Evolutionary conservation across 805 yeast species (phyloP).

Genomic region (Metschnikowia lunata): DNA sequence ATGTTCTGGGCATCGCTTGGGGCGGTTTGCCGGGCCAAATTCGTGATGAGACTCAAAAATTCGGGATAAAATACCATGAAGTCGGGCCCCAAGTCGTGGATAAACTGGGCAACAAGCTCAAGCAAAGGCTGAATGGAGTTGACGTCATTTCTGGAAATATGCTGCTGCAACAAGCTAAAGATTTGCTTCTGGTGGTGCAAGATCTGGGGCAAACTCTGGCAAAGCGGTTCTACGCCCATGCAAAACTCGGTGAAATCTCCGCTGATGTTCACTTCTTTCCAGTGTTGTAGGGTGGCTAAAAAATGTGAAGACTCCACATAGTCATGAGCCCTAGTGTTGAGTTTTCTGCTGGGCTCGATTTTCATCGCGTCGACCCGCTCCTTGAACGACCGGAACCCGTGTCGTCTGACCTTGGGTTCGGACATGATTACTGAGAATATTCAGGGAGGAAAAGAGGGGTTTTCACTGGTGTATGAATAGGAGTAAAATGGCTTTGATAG

Average conservation of each 20-base stretch:
- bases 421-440: background rate
- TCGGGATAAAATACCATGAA: constrained; percentile 65
- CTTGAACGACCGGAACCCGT: constrained; percentile 69
- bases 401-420: constrained; percentile 36
- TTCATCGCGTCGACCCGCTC: constrained; percentile 80
- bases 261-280: constrained; percentile 84
- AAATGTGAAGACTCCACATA: constrained; percentile 76
- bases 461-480: background rate
- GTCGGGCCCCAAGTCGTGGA: constrained; percentile 90
- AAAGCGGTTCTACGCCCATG: constrained; percentile 47
- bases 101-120: constrained; percentile 75
- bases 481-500: too few species aligned
- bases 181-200: constrained; percentile 65
- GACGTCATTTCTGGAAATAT: constrained; percentile 54
- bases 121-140: constrained; percentile 74
- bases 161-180: constrained; percentile 43
- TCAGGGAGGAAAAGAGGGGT: too few species aligned
- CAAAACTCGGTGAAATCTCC: constrained; percentile 63
- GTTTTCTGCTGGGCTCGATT: constrained; percentile 64
- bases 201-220: constrained; percentile 76
- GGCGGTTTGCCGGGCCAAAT: constrained; percentile 36
- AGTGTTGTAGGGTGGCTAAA: constrained; percentile 70
- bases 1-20: constrained; percentile 50
- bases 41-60: constrained; percentile 48
- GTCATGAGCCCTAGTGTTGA: constrained; percentile 59